Percentiles rank a stretch among this genome's conserved stretches.
Evolutionary conservation across 495 filamentous ascomycete species (phyloP).

Genomic region (Margaritispora aquatica): DNA sequence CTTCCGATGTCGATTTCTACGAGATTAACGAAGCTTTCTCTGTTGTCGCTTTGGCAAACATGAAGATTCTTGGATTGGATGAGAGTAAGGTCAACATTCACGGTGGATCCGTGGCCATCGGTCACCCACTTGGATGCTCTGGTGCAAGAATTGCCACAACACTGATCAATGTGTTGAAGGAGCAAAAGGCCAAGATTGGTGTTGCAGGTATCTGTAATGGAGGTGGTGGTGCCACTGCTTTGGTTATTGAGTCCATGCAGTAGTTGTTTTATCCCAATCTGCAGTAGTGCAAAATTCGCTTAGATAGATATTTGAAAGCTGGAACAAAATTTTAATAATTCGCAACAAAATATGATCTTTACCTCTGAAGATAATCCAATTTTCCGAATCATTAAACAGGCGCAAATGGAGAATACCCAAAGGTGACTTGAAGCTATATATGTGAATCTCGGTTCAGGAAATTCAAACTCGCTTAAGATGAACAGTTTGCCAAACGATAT

Average conservation of each 20-base stretch:
- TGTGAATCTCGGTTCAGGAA: too few relatives aligned
- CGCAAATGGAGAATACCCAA: too few relatives aligned
- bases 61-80: conserved; percentile 74
- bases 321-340: too few relatives aligned
- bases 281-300: too few relatives aligned
- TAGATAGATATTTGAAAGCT: background rate
- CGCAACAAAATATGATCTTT: too few relatives aligned
- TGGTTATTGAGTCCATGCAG: conserved; percentile 67
- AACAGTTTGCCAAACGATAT: too few relatives aligned
- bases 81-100: conserved; percentile 92
- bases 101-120: conserved; percentile 91
- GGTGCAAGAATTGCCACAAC: conserved; percentile 94
- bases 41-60: conserved; percentile 91
- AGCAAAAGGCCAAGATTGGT: conserved; percentile 89
- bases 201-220: conserved; percentile 97
- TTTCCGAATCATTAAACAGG: too few relatives aligned
- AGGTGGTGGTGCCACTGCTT: conserved; percentile 85
- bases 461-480: too few relatives aligned
- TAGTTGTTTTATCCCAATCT: too few relatives aligned
- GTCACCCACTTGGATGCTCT: conserved; percentile 88
- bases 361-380: too few relatives aligned
- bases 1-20: conserved; percentile 77
- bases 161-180: conserved; percentile 77
- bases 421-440: too few relatives aligned
- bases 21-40: conserved; percentile 99